These are phyloP conservation scores for Lachnellula subtilissima DNA, from an alignment of 2,329 filamentous ascomycete species.

Conservation along the genomic window DNA sequence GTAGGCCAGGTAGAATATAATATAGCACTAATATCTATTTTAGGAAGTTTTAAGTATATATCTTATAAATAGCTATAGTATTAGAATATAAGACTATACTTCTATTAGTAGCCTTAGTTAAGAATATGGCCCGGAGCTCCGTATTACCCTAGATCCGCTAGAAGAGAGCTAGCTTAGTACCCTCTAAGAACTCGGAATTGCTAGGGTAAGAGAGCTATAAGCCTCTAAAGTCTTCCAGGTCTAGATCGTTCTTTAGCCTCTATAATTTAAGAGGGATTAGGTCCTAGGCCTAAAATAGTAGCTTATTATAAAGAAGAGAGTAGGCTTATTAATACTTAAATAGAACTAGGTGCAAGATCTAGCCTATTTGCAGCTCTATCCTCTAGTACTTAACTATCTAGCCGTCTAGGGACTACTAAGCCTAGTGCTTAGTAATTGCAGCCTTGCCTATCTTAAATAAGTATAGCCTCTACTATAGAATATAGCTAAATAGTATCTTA, in stretches of 20 bases:
- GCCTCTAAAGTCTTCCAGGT: not conserved
- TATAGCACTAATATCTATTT: too few relatives aligned
- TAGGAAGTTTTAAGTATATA: too few relatives aligned
- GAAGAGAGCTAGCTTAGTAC: not conserved
- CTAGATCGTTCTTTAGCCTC: not conserved
- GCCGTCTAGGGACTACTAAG: slow-evolving; percentile 1
- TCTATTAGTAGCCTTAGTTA: too few relatives aligned
- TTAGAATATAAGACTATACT: too few relatives aligned
- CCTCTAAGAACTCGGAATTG: not conserved
- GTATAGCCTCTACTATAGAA: slow-evolving; percentile 12
- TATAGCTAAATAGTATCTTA: slow-evolving; percentile 12
- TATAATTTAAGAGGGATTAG: not conserved
- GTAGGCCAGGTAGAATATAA: too few relatives aligned
- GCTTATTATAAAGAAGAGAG: slow-evolving; percentile 3
- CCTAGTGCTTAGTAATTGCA: too few relatives aligned
- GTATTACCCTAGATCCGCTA: not conserved
- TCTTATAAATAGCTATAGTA: too few relatives aligned
- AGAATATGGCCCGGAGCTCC: not conserved
- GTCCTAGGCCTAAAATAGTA: not conserved
- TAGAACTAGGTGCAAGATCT: slow-evolving; percentile 7
- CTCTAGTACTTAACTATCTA: slow-evolving; percentile 10
- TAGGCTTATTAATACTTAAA: slow-evolving; percentile 8
- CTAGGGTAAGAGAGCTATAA: not conserved
- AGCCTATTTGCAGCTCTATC: slow-evolving; percentile 7
- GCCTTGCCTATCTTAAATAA: not conserved